phyloP scores from a whole-genome alignment of 2,329 filamentous ascomycete species.

The Sporothrix variecibatus region DNA sequence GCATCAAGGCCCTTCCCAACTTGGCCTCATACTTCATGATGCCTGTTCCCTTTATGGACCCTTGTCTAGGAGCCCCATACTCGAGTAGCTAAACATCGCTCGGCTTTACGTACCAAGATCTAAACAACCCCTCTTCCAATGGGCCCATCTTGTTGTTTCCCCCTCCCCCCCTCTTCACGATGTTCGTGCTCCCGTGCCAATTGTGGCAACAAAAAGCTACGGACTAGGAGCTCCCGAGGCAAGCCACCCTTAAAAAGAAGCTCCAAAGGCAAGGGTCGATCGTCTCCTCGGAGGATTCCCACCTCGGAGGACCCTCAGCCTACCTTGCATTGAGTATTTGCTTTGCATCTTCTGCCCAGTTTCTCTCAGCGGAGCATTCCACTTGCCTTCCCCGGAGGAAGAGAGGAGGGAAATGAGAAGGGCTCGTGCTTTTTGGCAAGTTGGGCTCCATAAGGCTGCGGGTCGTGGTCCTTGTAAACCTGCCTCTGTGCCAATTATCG shows the following conservation, averaged over 20 bases:
- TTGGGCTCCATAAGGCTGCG: conserved; percentile 15
- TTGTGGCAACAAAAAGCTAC: background rate
- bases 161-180: conserved; percentile 3
- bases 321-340: too few species aligned
- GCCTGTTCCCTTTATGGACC: background rate
- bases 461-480: background rate
- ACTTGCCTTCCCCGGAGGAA: background rate
- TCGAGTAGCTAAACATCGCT: background rate
- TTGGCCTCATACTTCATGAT: background rate
- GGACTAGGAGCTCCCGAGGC: background rate
- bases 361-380: background rate
- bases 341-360: background rate
- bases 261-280: background rate
- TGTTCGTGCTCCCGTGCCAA: background rate
- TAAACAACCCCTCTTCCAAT: background rate
- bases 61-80: background rate
- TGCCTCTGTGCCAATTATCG: background rate
- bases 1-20: background rate
- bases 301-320: background rate
- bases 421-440: background rate
- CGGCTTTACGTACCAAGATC: background rate
- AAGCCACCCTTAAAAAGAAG: background rate
- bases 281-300: background rate
- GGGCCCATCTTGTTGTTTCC: background rate
- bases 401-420: background rate